Evolutionary conservation across 179 eudicot species (phyloP), one percentile per base, ranked within the genome.

Genomic region (Gypsophila paniculata): DNA sequence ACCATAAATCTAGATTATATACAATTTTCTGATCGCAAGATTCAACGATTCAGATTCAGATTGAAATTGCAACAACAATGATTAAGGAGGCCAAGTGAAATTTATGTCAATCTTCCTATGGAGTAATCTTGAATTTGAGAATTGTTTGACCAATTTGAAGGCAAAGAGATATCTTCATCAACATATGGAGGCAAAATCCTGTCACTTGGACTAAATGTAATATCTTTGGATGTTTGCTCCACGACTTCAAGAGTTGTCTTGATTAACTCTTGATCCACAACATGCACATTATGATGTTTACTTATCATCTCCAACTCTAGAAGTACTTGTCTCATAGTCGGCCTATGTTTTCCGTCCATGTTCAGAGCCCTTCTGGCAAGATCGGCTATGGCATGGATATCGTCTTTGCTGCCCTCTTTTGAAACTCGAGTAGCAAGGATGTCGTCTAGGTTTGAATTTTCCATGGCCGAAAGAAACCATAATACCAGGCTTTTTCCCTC

Each of bases 291-390:
- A 52, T 62, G 58, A 4, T 29, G 78, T 32, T 34, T 68, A 64
- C 69, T 61, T 51, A 81, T 68, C 14, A 71, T 70, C 73, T 77
- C 78, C 76, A 81, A 68, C 18, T 65, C 76, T 21, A 54, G 11
- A 14, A 70, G 68, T 4, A 70, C 79, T 39, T 75, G 82, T 61
- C 71, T 72, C 82, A 81, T 81, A 2, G 79, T 72, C 15, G 90
- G 90, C 76, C 87, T 78, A 10, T 75, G 63, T 38, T 79, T 79
- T 34, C 85, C 85, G 15, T 66, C 70, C 76, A 86, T 51, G 60
- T 73, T 75, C 62, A 86, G 69, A 64, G 82, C 84, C 23, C 78
- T 19, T 67, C 54, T 69, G 18, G 86, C 85, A 59, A 86, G 82
- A 36, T 42, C 46, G 10, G 82, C 83, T 11, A 81, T 60, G 1